Conservation (phyloP, 2,329 filamentous ascomycete genomes). For the Pezicula rhizophila region DNA sequence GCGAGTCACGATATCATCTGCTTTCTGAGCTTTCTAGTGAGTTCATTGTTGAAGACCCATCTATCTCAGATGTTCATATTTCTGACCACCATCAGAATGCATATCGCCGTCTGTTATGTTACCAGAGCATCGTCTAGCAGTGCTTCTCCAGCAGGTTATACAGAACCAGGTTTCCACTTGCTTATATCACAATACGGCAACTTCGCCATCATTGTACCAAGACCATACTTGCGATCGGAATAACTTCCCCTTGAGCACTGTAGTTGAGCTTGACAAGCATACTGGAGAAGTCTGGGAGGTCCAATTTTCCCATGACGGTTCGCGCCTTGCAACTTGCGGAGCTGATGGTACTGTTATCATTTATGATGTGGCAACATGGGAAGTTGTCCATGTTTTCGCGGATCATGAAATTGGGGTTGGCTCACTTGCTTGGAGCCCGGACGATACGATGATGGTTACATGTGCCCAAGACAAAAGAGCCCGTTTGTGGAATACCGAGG, state of each 20-base stretch:
- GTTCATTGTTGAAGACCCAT: slow-evolving; percentile 23
- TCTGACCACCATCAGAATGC: slow-evolving; percentile 50
- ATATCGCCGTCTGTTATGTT: slow-evolving; percentile 98
- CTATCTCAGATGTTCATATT: neutral
- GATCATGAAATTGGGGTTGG: slow-evolving; percentile 68
- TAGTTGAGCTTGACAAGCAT: slow-evolving; percentile 66
- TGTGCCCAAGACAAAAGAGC: slow-evolving; percentile 72
- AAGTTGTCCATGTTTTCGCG: slow-evolving; percentile 52
- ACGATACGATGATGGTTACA: slow-evolving; percentile 79
- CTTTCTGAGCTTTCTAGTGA: slow-evolving; percentile 80
- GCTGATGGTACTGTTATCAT: slow-evolving; percentile 70
- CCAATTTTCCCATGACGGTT: slow-evolving; percentile 83
- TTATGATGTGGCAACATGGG: slow-evolving; percentile 71
- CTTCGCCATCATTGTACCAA: slow-evolving; percentile 77
- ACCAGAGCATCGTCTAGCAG: slow-evolving; percentile 80
- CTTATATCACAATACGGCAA: slow-evolving; percentile 77
- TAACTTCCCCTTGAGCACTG: slow-evolving; percentile 70
- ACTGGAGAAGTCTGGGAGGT: slow-evolving; percentile 86
- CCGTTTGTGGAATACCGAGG: slow-evolving; percentile 67
- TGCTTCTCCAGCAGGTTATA: slow-evolving; percentile 78
- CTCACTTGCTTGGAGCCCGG: slow-evolving; percentile 85
- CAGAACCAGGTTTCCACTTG: slow-evolving; percentile 76
- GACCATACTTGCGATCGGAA: slow-evolving; percentile 79
- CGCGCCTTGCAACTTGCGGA: slow-evolving; percentile 75
- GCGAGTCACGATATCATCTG: slow-evolving; percentile 66